A percentile compares a stretch with the other conserved stretches of the same genome.
Conservation (phyloP, 192 early-diverging fungal genomes). For the Thamnidium elegans region DNA sequence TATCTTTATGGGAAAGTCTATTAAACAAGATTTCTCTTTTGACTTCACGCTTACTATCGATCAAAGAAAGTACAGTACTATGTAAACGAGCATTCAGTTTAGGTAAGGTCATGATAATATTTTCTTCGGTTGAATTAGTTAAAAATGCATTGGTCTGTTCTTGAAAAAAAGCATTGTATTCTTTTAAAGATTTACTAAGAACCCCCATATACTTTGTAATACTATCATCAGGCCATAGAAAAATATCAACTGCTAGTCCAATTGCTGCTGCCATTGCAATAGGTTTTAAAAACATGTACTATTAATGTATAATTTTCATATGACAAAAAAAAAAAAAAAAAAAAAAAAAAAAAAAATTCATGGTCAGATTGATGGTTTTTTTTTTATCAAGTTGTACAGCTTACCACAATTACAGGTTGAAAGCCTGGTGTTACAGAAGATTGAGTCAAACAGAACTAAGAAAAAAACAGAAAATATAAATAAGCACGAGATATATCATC, state of each 20-base stretch:
- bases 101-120: slow-evolving; percentile 6
- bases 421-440: slow-evolving; percentile 20
- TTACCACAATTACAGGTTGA: slow-evolving; percentile 20
- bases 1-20: slow-evolving; percentile 20
- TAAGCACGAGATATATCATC: background rate
- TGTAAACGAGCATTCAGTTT: slow-evolving; percentile 17
- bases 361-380: background rate
- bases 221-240: slow-evolving; percentile 36
- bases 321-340: too few relatives aligned
- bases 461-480: background rate
- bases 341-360: too few relatives aligned
- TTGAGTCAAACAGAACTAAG: slow-evolving; percentile 27
- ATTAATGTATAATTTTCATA: background rate
- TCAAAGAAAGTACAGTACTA: slow-evolving; percentile 23
- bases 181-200: slow-evolving; percentile 12
- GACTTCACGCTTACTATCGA: slow-evolving; percentile 33
- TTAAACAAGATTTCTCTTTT: slow-evolving; percentile 29
- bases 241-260: slow-evolving; percentile 19
- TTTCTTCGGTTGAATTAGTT: background rate
- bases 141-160: slow-evolving; percentile 30
- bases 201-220: slow-evolving; percentile 23
- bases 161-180: slow-evolving; percentile 15
- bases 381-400: slow-evolving; percentile 2
- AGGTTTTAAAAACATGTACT: slow-evolving; percentile 32
- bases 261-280: slow-evolving; percentile 26